Percentiles rank a stretch among this genome's conserved stretches.
These are phyloP conservation scores for Zygoascus hellenicus DNA, from an alignment of 1,139 yeast species.

Conservation along the genomic window DNA sequence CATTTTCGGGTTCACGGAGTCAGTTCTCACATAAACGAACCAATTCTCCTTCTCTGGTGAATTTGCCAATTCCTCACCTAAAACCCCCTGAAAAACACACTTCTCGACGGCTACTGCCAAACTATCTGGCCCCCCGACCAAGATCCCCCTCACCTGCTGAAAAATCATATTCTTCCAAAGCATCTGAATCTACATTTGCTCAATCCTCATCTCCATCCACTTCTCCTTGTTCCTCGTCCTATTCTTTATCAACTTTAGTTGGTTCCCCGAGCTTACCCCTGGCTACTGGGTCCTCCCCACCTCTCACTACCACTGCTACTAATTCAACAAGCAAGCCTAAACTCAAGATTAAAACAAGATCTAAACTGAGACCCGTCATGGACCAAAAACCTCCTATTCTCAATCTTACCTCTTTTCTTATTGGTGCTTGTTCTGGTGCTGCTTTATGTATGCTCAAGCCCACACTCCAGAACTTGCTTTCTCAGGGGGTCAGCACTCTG, in stretches of 20 bases:
- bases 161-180: no score
- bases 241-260: no score
- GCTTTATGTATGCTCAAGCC: conserved; percentile 6
- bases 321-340: no score
- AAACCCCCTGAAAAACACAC: conserved; percentile 6
- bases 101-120: background rate
- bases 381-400: background rate
- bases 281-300: no score
- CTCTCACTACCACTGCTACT: no score
- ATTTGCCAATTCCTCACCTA: conserved; percentile 8
- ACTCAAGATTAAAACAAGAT: no score
- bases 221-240: no score
- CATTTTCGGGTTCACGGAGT: background rate
- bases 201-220: no score
- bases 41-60: conserved; percentile 6
- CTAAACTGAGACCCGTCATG: no score
- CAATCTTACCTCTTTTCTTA: background rate
- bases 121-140: conserved; percentile 7
- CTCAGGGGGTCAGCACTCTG: conserved; percentile 5
- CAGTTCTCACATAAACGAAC: background rate
- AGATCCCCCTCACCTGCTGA: no score
- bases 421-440: conserved; percentile 5
- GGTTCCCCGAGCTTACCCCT: no score
- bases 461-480: background rate
- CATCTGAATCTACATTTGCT: no score